phyloP scores from a whole-genome alignment of 2,329 filamentous ascomycete species.

The Stachybotrys echinatus region DNA sequence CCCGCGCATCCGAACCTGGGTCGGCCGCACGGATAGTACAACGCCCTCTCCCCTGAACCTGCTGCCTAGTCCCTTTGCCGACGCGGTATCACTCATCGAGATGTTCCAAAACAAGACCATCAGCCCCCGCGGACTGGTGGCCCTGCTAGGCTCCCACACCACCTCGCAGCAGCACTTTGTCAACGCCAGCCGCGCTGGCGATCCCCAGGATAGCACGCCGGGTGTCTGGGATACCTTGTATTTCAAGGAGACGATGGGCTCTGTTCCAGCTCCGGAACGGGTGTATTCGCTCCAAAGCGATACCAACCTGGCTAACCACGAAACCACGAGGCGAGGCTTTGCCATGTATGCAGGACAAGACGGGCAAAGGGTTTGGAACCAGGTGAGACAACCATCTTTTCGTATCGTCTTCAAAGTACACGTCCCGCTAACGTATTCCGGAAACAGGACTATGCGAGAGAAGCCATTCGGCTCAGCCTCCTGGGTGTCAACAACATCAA shows the following conservation, averaged over 20 bases:
- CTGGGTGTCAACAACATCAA: not conserved
- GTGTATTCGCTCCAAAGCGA: not conserved
- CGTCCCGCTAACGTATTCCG: not conserved
- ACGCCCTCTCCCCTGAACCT: constrained; percentile 29
- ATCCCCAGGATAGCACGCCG: constrained; percentile 41
- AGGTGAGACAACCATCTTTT: not conserved
- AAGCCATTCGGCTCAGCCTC: not conserved
- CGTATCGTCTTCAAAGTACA: no score
- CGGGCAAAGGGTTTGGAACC: not conserved
- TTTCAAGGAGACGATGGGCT: constrained; percentile 29
- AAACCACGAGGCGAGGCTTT: not conserved
- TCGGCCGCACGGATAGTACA: constrained; percentile 39
- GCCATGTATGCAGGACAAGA: not conserved
- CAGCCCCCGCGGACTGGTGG: constrained; percentile 38
- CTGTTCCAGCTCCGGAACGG: not conserved
- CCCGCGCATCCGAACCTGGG: constrained; percentile 37
- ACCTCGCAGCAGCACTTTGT: constrained; percentile 39
- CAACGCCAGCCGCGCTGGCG: constrained; percentile 26
- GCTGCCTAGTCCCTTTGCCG: constrained; percentile 32
- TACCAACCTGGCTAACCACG: not conserved
- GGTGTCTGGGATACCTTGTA: constrained; percentile 44
- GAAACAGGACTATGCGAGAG: not conserved
- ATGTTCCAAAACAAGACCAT: constrained; percentile 46
- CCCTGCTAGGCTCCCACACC: constrained; percentile 46
- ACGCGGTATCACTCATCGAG: constrained; percentile 33